Base-by-base conservation (phyloP, 2,329 filamentous ascomycete species). In the Calcarisporium arbuscula region DNA sequence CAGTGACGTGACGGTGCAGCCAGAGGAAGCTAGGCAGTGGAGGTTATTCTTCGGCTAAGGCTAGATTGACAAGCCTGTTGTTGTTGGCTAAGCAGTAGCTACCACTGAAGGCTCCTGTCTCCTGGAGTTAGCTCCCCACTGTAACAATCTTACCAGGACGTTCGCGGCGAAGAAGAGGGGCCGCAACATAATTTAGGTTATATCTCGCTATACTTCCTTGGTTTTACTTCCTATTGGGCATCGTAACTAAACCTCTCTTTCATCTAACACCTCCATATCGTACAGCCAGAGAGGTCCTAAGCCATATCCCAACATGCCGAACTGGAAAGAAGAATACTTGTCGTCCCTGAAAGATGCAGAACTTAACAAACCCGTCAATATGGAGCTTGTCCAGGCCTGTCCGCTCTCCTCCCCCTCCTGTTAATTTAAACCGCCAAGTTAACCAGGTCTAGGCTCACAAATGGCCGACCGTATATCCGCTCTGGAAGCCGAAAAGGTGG, bases 281-380 rank as follows among this genome's bases (percentile, higher is more conserved):
- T n/a, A n/a, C n/a, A n/a, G n/a, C n/a, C 22, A 25, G 10, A 9
- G 22, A 3, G 14, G 10, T 25, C 22, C 10, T 25, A 10, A 25
- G 10, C 22, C 14, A 9, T 10, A 10, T 25, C 4, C 16, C 47
- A 53, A 20, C 39, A 74, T 74, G 70, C 70, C 77, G 44, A 76
- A 74, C 65, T 94, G 89, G 85, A 75, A 81, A 52, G 79, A 85
- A 46, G 84, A 94, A 51, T 95, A 94, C 58, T 69, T 85, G 42
- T 68, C 76, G 42, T 82, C 82, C 45, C 70, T 96, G 45, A 73
- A 78, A 47, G 80, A 82, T 50, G 85, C 86, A 50, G 72, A 78
- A 51, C 72, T 77, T 43, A 82, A 87, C 39, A 70, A 65, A 45
- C 68, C 70, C 5, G 65, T 77, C 40, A 75, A 77, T 45, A 65